These are phyloP conservation scores for Aspergillus sojae DNA, from an alignment of 2,329 filamentous ascomycete genomes.

Conservation along the genomic window DNA sequence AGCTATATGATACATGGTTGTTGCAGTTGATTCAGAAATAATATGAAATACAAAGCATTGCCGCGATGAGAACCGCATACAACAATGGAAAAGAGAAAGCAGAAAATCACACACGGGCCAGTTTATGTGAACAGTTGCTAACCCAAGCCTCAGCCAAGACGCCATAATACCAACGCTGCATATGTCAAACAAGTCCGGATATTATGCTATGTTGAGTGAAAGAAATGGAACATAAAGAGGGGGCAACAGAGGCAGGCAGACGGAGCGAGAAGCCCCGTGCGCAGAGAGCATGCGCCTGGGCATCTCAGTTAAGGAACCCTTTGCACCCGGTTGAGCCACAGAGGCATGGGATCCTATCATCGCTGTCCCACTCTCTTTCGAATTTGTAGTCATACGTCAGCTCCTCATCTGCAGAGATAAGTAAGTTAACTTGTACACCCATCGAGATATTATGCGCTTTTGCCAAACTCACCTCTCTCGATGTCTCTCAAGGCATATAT, in stretches of 20 bases:
- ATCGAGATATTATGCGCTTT: neutral
- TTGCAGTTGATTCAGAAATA: slow-evolving; percentile 19
- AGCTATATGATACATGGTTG: slow-evolving; percentile 30
- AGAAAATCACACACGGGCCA: neutral
- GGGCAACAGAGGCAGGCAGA: neutral
- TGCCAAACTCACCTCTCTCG: slow-evolving; percentile 74
- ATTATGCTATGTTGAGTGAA: slow-evolving; percentile 1
- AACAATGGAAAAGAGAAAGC: neutral
- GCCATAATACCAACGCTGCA: slow-evolving; percentile 9
- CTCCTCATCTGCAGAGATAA: slow-evolving; percentile 75
- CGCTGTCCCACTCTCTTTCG: slow-evolving; percentile 91
- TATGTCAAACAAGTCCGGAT: neutral
- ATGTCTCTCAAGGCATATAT: slow-evolving; percentile 98
- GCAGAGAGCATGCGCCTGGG: neutral
- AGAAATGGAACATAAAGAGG: neutral
- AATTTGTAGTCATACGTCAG: slow-evolving; percentile 99
- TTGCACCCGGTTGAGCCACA: slow-evolving; percentile 96
- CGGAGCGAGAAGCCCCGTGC: neutral
- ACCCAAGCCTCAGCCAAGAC: slow-evolving; percentile 18
- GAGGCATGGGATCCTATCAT: slow-evolving; percentile 94
- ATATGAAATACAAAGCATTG: slow-evolving; percentile 14
- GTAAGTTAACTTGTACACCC: slow-evolving; percentile 2
- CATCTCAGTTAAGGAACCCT: slow-evolving; percentile 88
- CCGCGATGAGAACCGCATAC: neutral
- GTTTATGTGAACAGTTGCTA: neutral